Evolutionary conservation across 2,329 filamentous ascomycete genomes (phyloP).

Genomic region (Fonsecaea multimorphosa): DNA sequence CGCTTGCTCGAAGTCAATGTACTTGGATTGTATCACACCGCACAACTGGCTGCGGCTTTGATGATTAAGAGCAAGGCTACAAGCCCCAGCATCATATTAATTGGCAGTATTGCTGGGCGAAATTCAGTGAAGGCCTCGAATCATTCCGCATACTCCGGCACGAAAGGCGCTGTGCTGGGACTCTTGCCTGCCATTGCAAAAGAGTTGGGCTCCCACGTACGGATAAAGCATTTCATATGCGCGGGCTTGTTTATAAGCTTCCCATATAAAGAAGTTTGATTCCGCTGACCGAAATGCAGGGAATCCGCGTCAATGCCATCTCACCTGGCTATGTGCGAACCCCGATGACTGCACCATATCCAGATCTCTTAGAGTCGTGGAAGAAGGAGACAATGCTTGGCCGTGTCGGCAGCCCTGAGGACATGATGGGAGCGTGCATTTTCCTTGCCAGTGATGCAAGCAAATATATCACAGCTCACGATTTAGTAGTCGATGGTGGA

Average conservation of each 20-base stretch:
- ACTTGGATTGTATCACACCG: conserved; percentile 54
- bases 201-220: conserved; percentile 49
- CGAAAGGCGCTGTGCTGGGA: conserved; percentile 54
- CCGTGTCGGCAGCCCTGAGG: conserved; percentile 56
- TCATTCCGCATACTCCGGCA: too few species aligned
- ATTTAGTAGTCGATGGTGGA: conserved; percentile 56
- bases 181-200: conserved; percentile 58
- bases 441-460: conserved; percentile 58
- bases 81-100: too few species aligned
- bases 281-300: conserved; percentile 34
- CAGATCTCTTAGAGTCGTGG: conserved; percentile 57
- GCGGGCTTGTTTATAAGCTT: conserved; percentile 19
- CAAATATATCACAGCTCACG: conserved; percentile 53
- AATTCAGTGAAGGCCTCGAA: too few species aligned
- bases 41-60: conserved; percentile 56
- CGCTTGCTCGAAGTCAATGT: conserved; percentile 54
- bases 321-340: conserved; percentile 51
- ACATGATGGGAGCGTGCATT: conserved; percentile 57
- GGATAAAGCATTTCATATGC: too few species aligned
- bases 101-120: too few species aligned
- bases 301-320: conserved; percentile 52
- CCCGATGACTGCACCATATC: conserved; percentile 49
- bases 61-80: conserved; percentile 61
- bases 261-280: background rate
- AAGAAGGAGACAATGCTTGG: conserved; percentile 58